Evolutionary conservation across 208 protist species (phyloP).

Genomic region (Porcisia deanei): DNA sequence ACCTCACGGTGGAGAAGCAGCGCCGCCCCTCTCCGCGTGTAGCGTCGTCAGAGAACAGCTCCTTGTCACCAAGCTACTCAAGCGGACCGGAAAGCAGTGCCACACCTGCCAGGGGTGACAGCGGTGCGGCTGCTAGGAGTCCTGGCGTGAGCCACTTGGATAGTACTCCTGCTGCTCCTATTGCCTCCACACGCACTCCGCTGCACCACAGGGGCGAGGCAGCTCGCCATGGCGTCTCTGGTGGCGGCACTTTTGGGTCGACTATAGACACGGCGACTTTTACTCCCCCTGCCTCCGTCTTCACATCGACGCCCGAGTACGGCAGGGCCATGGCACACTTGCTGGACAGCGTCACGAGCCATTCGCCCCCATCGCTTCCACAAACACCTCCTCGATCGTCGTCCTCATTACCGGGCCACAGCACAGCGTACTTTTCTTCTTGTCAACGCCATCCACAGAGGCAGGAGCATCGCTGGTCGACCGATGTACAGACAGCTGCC

Average conservation of each 20-base stretch:
- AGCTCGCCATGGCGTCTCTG: not conserved
- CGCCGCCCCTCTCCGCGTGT: constrained; percentile 10
- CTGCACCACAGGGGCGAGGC: not conserved
- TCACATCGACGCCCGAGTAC: constrained; percentile 13
- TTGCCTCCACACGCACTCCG: constrained; percentile 6
- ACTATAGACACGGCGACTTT: constrained; percentile 15
- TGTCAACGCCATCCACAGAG: constrained; percentile 1
- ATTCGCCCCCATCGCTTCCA: constrained; percentile 11
- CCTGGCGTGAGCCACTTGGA: not conserved
- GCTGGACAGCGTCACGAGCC: constrained; percentile 28
- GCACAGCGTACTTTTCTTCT: not conserved
- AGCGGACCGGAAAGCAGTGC: not conserved
- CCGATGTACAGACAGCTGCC: not conserved
- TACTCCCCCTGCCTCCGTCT: constrained; percentile 11
- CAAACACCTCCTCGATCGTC: constrained; percentile 17
- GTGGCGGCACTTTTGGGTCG: not conserved
- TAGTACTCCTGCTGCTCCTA: not conserved
- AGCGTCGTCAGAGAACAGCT: constrained; percentile 10
- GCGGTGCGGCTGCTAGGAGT: not conserved
- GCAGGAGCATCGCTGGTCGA: not conserved
- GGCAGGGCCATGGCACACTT: constrained; percentile 26
- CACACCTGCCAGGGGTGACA: constrained; percentile 8
- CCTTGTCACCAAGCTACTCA: constrained; percentile 15
- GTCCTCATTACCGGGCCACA: not conserved
- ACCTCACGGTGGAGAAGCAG: constrained; percentile 15